These are phyloP conservation scores for Daldinia vernicosa DNA, from an alignment of 495 filamentous ascomycete species.

Conservation along the genomic window DNA sequence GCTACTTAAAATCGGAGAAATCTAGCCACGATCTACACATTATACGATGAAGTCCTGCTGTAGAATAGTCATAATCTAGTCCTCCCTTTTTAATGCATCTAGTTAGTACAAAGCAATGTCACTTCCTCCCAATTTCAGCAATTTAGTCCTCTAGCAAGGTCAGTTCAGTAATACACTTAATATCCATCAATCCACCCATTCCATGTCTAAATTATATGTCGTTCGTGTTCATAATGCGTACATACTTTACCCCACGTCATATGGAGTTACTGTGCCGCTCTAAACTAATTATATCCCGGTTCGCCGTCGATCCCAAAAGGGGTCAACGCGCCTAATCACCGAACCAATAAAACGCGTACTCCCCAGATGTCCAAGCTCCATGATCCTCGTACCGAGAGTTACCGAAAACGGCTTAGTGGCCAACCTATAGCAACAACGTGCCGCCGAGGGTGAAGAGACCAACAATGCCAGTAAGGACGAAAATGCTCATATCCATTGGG, in stretches of 20 bases:
- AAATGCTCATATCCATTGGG: conserved; percentile 62
- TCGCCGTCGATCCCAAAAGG: conserved; percentile 5
- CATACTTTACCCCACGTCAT: background rate
- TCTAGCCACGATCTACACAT: background rate
- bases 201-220: conserved; percentile 14
- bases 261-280: conserved; percentile 3
- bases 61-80: background rate
- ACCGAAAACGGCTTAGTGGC: background rate
- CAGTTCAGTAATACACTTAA: conserved; percentile 22
- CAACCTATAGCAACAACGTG: conserved; percentile 65
- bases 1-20: background rate
- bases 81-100: conserved; percentile 23
- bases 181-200: conserved; percentile 30
- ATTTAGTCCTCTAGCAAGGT: conserved; percentile 35
- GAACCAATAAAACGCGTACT: conserved; percentile 25
- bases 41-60: background rate
- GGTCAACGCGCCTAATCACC: conserved; percentile 17
- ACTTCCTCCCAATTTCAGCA: conserved; percentile 4
- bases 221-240: conserved; percentile 3
- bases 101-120: conserved; percentile 19
- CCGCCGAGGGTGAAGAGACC: conserved; percentile 70
- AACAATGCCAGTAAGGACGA: conserved; percentile 64
- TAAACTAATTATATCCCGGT: conserved; percentile 24
- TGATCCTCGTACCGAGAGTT: background rate
- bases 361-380: conserved; percentile 4